Base-by-base conservation (phyloP, 257 asterid genomes). In the Solanum habrochaites region DNA sequence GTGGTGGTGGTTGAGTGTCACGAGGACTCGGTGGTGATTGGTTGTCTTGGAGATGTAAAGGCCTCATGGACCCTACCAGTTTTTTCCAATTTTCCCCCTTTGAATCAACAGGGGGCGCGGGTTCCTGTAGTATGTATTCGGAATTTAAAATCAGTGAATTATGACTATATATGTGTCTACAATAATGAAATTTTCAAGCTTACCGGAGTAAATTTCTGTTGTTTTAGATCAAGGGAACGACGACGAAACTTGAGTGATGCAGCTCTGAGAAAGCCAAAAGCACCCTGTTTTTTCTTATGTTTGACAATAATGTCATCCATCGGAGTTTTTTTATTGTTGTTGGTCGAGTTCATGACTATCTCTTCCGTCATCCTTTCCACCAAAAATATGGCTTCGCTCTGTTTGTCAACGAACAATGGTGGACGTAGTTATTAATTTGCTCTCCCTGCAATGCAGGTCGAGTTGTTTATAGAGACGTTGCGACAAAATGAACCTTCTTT, bases 381-480 rank as follows among this genome's bases (percentile, higher is more conserved):
- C 43, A 56, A n/a, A 42, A 60, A 31, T 40, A 27, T 81, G 77
- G 8, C 62, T 85, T 37, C 11, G 35, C 85, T 56, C n/a, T 56
- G 64, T 56, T 56, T 7, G 1, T 18, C n/a, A 56, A 56, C n/a
- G n/a, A 77, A 80, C 42, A 27, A 27, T 12, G 27, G 6, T 29
- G 29, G 18, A 37, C 52, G 18, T 8, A 25, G 4, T 77, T 11
- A 47, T 78, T 20, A 47, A 14, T 56, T 12, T 75, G 83, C 93
- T 88, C 93, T 87, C 87, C 97, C 98, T 92, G 96, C 96, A 87
- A 71, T 18, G 98, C 95, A 94, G 98, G 97, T 87, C 69, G 91
- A 87, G 86, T 47, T 35, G 37, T 64, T 67, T 23, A 74, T 56
- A n/a, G 37, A 58, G 85, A 16, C 62, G 40, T 45, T 86, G 45